Percentiles rank a stretch among this genome's conserved stretches.
Evolutionary conservation across 2,329 filamentous ascomycete species (phyloP).

Genomic region (Nigrograna mackinnonii): DNA sequence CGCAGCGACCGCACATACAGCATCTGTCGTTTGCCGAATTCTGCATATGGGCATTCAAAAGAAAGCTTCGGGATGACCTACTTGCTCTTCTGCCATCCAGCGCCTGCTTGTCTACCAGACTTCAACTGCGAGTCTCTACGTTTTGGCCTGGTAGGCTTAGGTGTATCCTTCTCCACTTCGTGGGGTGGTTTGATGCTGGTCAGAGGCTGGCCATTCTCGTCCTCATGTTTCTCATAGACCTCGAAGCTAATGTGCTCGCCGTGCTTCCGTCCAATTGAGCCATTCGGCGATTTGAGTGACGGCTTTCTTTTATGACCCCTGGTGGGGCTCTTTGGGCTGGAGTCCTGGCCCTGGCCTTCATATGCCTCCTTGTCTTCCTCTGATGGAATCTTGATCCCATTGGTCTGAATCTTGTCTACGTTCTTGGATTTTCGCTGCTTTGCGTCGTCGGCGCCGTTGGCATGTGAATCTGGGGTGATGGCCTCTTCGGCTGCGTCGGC

Average conservation of each 20-base stretch:
- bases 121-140: constrained; percentile 48
- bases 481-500: constrained; percentile 45
- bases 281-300: constrained; percentile 34
- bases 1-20: too few species aligned
- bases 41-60: too few species aligned
- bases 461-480: constrained; percentile 28
- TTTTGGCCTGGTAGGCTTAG: constrained; percentile 32
- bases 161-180: constrained; percentile 39
- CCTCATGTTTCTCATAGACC: constrained; percentile 49
- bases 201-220: constrained; percentile 50
- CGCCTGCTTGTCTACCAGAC: constrained; percentile 57
- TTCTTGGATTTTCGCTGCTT: constrained; percentile 6
- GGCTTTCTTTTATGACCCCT: constrained; percentile 30
- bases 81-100: constrained; percentile 56
- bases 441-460: constrained; percentile 12
- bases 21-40: too few species aligned
- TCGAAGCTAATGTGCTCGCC: constrained; percentile 26
- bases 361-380: constrained; percentile 21
- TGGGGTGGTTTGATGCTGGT: constrained; percentile 47
- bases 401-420: constrained; percentile 3
- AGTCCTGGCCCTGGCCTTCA: constrained; percentile 37
- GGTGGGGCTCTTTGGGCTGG: constrained; percentile 34
- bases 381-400: constrained; percentile 9
- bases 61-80: too few species aligned
- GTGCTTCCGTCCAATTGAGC: constrained; percentile 30